phyloP scores from a whole-genome alignment of 2,329 filamentous ascomycete species.

The Trichothecium roseum region DNA sequence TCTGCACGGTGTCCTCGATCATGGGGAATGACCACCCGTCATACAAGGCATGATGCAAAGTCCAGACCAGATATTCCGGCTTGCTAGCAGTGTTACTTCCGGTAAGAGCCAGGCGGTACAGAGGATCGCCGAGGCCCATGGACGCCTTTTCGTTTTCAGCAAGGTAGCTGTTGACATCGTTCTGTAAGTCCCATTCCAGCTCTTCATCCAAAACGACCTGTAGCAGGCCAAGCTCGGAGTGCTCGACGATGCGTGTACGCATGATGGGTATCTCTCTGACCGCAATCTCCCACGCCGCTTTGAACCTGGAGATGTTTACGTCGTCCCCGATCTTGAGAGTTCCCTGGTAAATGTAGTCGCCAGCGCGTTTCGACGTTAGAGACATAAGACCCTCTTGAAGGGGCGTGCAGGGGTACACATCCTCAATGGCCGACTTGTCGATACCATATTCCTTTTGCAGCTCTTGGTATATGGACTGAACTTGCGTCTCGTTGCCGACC shows the following conservation, averaged over 20 bases:
- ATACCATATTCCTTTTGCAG: slow-evolving; percentile 6
- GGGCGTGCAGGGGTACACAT: slow-evolving; percentile 23
- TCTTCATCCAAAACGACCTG: slow-evolving; percentile 28
- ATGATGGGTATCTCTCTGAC: slow-evolving; percentile 6
- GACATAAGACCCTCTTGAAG: slow-evolving; percentile 22
- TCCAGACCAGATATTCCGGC: slow-evolving; percentile 6
- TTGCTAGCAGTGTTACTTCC: not conserved
- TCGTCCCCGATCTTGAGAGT: not conserved
- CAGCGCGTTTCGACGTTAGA: not conserved
- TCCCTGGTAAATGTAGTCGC: not conserved
- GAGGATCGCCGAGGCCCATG: slow-evolving; percentile 11
- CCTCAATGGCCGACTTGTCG: slow-evolving; percentile 11
- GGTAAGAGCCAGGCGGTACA: slow-evolving; percentile 8
- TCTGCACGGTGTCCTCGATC: slow-evolving; percentile 2
- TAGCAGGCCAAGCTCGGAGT: slow-evolving; percentile 19
- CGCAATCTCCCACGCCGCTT: slow-evolving; percentile 8
- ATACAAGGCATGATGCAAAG: slow-evolving; percentile 9
- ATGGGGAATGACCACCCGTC: slow-evolving; percentile 8
- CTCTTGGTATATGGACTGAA: slow-evolving; percentile 8
- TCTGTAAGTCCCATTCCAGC: slow-evolving; percentile 17
- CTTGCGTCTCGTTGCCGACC: not conserved
- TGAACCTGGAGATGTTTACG: slow-evolving; percentile 7
- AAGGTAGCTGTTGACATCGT: slow-evolving; percentile 21
- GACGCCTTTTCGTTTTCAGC: slow-evolving; percentile 17
- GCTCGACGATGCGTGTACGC: slow-evolving; percentile 6